A percentile compares a stretch with the other conserved stretches of the same genome.
phyloP scores from a whole-genome alignment of 352 stramenopile genomes.

The Phytopythium montanum region DNA sequence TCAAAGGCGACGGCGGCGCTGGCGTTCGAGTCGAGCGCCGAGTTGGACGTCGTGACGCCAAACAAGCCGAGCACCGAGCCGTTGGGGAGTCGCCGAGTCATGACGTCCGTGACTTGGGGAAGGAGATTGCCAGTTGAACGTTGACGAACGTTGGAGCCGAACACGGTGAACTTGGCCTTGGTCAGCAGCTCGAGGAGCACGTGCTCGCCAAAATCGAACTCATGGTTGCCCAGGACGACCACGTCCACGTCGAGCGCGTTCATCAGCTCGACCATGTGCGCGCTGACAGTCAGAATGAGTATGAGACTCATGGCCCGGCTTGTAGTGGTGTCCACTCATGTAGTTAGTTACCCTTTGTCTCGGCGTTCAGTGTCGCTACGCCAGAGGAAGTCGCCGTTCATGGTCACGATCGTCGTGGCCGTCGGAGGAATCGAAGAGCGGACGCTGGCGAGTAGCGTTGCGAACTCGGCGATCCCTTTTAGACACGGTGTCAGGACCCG shows the following conservation, averaged over 20 bases:
- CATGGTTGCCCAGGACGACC: constrained; percentile 76
- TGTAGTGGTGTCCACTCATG: neutral
- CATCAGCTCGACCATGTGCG: constrained; percentile 74
- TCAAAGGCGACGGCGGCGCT: neutral
- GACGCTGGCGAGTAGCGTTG: constrained; percentile 13
- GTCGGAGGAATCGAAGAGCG: constrained; percentile 2
- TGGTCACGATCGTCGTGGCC: constrained; percentile 16
- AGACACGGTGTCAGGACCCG: too few species aligned
- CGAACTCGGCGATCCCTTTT: constrained; percentile 16
- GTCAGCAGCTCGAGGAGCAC: constrained; percentile 49
- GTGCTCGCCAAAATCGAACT: constrained; percentile 70
- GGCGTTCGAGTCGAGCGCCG: neutral
- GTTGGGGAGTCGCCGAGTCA: constrained; percentile 28
- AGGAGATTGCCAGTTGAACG: constrained; percentile 36
- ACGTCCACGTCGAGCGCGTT: constrained; percentile 69
- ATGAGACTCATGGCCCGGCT: neutral
- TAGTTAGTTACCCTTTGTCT: constrained; percentile 21
- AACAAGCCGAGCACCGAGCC: constrained; percentile 65
- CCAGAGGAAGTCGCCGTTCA: constrained; percentile 33
- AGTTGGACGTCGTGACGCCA: constrained; percentile 27
- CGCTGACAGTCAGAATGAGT: constrained; percentile 17
- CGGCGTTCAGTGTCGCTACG: constrained; percentile 13
- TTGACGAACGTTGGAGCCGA: constrained; percentile 59
- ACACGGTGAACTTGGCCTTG: constrained; percentile 61
- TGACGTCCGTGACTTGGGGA: constrained; percentile 36